Evolutionary conservation across 257 asterid species (phyloP).

Genomic region (Asclepias syriaca): DNA sequence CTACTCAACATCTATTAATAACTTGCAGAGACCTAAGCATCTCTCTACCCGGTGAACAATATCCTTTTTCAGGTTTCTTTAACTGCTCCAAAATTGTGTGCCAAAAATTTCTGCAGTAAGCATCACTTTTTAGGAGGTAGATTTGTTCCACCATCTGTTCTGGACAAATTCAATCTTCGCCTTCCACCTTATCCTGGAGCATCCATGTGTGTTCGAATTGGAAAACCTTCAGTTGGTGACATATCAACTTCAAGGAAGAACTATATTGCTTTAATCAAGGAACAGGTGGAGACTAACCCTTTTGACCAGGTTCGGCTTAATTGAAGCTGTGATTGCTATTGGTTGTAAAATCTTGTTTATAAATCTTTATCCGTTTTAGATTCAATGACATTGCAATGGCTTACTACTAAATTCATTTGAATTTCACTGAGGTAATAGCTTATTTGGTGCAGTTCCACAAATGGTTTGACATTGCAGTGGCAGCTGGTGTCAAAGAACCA

Average conservation of each 20-base stretch:
- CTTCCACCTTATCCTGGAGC: conserved; percentile 33
- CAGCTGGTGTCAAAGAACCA: conserved; percentile 30
- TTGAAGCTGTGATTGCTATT: background rate
- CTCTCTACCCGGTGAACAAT: background rate
- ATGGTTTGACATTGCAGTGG: conserved; percentile 30
- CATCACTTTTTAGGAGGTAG: conserved; percentile 38
- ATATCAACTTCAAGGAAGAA: conserved; percentile 7
- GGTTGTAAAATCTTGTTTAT: background rate
- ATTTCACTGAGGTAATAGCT: no score
- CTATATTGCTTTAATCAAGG: conserved; percentile 8
- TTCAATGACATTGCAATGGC: background rate
- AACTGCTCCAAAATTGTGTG: conserved; percentile 33
- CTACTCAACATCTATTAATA: background rate
- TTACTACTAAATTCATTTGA: background rate
- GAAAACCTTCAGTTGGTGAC: conserved; percentile 18
- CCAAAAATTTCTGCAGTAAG: conserved; percentile 27
- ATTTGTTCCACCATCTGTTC: conserved; percentile 24
- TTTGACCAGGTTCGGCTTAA: conserved; percentile 29
- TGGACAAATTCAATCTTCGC: conserved; percentile 25
- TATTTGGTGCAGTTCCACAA: conserved; percentile 26
- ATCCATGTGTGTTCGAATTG: conserved; percentile 28
- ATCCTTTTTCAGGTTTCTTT: conserved; percentile 16
- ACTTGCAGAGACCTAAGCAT: background rate
- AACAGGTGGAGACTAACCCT: conserved; percentile 11
- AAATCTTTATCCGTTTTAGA: background rate